Base-by-base conservation (phyloP, 75 land plant genomes). In the Larix kaempferi region DNA sequence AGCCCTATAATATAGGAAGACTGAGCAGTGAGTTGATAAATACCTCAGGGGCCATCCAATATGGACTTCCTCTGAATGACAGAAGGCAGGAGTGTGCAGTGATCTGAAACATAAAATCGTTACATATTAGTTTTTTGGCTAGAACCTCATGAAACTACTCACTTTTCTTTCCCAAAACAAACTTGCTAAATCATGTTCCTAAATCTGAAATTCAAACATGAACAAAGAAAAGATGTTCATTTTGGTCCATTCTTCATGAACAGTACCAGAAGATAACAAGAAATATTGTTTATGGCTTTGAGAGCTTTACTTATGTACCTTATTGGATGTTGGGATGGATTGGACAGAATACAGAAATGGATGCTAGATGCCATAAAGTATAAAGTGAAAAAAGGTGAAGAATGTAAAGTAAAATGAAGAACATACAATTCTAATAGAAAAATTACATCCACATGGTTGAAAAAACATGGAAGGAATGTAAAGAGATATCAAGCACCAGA, bases 21-120 rank as follows among this genome's bases (percentile, higher is more conserved):
- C 56, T 14, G n/a, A 57, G 13, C 75, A 58, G 3, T 35, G 39
- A 19, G 17, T 6, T 19, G 4, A 37, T 74, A 8, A 56, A 17
- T 64, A 92, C 96, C 96, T 94, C 96, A 76, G 96, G 96, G 57
- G 96, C 96, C 96, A 94, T 90, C 96, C 96, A 94, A 78, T 94
- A 90, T 33, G 96, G 96, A 82, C 94, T 92, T 52, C 96, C 96
- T 59, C 92, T 92, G 79, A 94, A 90, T 49, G 96, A 92, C 33
- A 94, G 77, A 29, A 88, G 91, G 59, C 86, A 81, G 61, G 90
- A 78, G 25, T 87, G 89, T 29, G 89, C 93, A 3, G 86, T 80
- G 52, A 91, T 89, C 95, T 93, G 89, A 75, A 76, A 39, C 4
- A 75, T 56, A 56, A 15, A 59, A 73, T 26, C 29, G 44, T 15